These are phyloP conservation scores for Hypomyces rosellus DNA, from an alignment of 2,329 filamentous ascomycete species.

Conservation along the genomic window DNA sequence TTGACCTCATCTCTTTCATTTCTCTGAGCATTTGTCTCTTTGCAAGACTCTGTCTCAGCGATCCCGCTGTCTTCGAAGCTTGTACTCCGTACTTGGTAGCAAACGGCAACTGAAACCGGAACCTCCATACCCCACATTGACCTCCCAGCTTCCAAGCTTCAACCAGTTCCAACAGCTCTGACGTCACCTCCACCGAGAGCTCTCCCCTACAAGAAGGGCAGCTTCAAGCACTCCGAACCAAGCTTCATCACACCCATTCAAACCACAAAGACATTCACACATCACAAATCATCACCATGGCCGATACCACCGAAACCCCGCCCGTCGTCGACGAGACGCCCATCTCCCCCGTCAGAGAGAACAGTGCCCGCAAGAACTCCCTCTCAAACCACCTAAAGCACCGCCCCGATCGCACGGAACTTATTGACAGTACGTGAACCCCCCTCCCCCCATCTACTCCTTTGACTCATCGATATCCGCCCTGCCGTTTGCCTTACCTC, in stretches of 20 bases:
- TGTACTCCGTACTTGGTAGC: too few relatives aligned
- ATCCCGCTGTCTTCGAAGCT: too few relatives aligned
- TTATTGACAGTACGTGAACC: conserved; percentile 64
- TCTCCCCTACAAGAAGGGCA: not conserved
- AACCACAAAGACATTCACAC: too few relatives aligned
- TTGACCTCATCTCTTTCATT: too few relatives aligned
- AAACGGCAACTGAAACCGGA: too few relatives aligned
- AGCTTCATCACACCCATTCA: not conserved
- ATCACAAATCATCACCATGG: conserved; percentile 15
- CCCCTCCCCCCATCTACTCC: not conserved
- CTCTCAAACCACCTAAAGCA: conserved; percentile 66
- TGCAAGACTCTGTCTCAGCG: too few relatives aligned
- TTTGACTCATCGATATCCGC: not conserved
- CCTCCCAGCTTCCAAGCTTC: too few relatives aligned
- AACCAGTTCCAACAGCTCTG: too few relatives aligned
- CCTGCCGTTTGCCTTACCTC: too few relatives aligned
- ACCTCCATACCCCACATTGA: too few relatives aligned
- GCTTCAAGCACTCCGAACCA: not conserved
- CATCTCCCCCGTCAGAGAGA: conserved; percentile 48
- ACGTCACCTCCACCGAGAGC: too few relatives aligned
- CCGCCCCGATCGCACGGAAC: conserved; percentile 67
- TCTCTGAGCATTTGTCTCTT: too few relatives aligned
- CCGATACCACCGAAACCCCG: conserved; percentile 20
- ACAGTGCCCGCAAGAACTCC: conserved; percentile 56
- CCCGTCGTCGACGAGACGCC: conserved; percentile 42